Evolutionary conservation across 768 basidiomycete species (phyloP), one percentile per base, ranked within the genome.

Genomic region (Boletus bicolor): DNA sequence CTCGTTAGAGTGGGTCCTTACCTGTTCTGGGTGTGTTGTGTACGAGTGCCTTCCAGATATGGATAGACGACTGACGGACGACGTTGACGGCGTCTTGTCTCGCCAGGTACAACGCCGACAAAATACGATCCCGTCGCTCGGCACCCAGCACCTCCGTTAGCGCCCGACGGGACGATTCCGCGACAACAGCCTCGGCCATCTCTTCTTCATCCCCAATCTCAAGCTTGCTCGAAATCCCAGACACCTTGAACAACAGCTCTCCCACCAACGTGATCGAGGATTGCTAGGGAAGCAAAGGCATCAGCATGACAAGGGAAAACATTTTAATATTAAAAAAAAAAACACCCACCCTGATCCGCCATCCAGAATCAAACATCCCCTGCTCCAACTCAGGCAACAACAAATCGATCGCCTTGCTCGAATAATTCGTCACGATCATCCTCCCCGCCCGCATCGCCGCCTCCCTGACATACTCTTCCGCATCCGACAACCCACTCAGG

Each of bases 361-460:
- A 98, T 36, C 87, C 85, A 41, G 86, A 74, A 72, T 98, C 94
- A 69, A 98, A 93, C 87, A 99, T 94, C 0, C 94, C 93, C 36
- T 79, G 82, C 70, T 98, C 94, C 38, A 98, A 82, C 71, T 98
- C 94, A 1, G 96, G 97, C 8, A 99, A 76, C 19, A 99, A 78
- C 24, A 99, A 77, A 59, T 98, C 96, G 54, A 98, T 92, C 6
- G 96, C 96, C 68, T 85, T 91, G 66, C 64, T 83, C 11, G 94
- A 89, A 75, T 98, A 98, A 70, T 95, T 97, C 55, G 85, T 87
- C 60, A 99, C 91, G 61, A 98, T 88, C 93, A 98, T 98, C 59
- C 97, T 81, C 54, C 96, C 95, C n/a, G 96, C 95, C 36, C 92
- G 84, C 95, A 98, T 98, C 5, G 96, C 94, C 11, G 96, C 95